phyloP scores from a whole-genome alignment of 768 basidiomycete genomes.

The Amyloporia xantha region DNA sequence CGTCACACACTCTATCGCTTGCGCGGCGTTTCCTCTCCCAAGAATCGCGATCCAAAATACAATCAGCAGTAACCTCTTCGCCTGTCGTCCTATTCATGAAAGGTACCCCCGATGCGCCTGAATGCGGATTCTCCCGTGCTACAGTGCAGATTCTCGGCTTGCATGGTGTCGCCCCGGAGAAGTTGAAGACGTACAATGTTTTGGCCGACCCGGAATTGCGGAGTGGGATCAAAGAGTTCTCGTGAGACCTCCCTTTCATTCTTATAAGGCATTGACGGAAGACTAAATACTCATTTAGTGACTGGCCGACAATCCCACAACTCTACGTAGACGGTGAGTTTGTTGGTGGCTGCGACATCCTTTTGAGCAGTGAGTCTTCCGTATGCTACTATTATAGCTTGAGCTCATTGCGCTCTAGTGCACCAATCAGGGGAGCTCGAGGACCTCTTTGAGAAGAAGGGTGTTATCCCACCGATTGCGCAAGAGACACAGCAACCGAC shows the following conservation, averaged over 20 bases:
- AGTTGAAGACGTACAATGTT: slow-evolving; percentile 87
- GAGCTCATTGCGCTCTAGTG: slow-evolving; percentile 45
- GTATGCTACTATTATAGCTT: slow-evolving; percentile 5
- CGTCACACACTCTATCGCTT: slow-evolving; percentile 19
- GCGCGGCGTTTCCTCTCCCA: slow-evolving; percentile 51
- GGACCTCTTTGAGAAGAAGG: slow-evolving; percentile 63
- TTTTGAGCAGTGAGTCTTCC: slow-evolving; percentile 72
- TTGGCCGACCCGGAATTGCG: slow-evolving; percentile 81
- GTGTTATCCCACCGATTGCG: slow-evolving; percentile 50
- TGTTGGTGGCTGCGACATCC: slow-evolving; percentile 93
- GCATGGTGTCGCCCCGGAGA: slow-evolving; percentile 72
- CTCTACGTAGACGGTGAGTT: slow-evolving; percentile 94
- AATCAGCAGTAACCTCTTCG: slow-evolving; percentile 62
- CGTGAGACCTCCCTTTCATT: slow-evolving; percentile 49
- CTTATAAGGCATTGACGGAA: background rate
- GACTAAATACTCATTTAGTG: slow-evolving; percentile 37
- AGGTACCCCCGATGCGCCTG: slow-evolving; percentile 77
- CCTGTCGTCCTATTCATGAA: slow-evolving; percentile 99
- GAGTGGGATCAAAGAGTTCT: slow-evolving; percentile 89
- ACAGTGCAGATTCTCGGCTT: slow-evolving; percentile 85
- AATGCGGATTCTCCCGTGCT: slow-evolving; percentile 95
- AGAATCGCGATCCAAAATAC: slow-evolving; percentile 56
- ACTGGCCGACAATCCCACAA: slow-evolving; percentile 98
- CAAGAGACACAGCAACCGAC: slow-evolving; percentile 7
- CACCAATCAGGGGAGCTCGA: slow-evolving; percentile 95